Percentiles rank a stretch among this genome's conserved stretches.
phyloP scores from a whole-genome alignment of 371 early-diverging fungal species.

The Saksenaea vasiformis region DNA sequence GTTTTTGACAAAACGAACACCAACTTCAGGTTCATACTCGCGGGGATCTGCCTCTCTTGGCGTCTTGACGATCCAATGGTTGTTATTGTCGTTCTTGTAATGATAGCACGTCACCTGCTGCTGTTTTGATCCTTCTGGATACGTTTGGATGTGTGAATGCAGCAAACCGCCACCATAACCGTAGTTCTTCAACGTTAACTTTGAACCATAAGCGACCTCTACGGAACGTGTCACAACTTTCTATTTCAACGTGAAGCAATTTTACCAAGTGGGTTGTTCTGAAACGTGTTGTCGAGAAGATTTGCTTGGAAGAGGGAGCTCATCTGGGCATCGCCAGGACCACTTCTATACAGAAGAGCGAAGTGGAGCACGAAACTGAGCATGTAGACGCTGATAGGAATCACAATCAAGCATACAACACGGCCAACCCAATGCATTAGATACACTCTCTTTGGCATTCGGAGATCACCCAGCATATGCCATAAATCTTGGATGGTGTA shows the following conservation, averaged over 20 bases:
- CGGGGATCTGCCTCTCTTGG: slow-evolving; percentile 29
- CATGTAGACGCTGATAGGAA: slow-evolving; percentile 91
- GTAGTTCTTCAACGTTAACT: slow-evolving; percentile 87
- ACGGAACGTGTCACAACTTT: neutral
- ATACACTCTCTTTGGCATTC: slow-evolving; percentile 74
- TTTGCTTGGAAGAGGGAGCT: slow-evolving; percentile 97
- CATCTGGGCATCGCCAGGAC: slow-evolving; percentile 98
- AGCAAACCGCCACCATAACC: slow-evolving; percentile 94
- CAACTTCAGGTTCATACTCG: slow-evolving; percentile 40
- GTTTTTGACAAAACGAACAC: slow-evolving; percentile 66
- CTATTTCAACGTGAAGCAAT: neutral
- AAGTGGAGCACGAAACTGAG: slow-evolving; percentile 94
- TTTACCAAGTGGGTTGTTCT: slow-evolving; percentile 81
- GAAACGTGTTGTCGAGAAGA: slow-evolving; percentile 83
- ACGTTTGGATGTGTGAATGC: slow-evolving; percentile 97
- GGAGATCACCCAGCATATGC: slow-evolving; percentile 86
- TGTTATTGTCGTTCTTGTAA: slow-evolving; percentile 94
- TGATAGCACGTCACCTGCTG: slow-evolving; percentile 99
- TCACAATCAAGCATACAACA: slow-evolving; percentile 77
- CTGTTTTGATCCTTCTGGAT: slow-evolving; percentile 91
- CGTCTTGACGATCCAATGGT: slow-evolving; percentile 84
- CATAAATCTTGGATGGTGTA: slow-evolving; percentile 95
- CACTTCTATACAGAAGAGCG: slow-evolving; percentile 81
- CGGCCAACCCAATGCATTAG: slow-evolving; percentile 81
- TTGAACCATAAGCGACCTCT: slow-evolving; percentile 96